A percentile compares a stretch with the other conserved stretches of the same genome.
Evolutionary conservation across 139 green algal genomes (phyloP).

Genomic region (Chlorella ohadii): DNA sequence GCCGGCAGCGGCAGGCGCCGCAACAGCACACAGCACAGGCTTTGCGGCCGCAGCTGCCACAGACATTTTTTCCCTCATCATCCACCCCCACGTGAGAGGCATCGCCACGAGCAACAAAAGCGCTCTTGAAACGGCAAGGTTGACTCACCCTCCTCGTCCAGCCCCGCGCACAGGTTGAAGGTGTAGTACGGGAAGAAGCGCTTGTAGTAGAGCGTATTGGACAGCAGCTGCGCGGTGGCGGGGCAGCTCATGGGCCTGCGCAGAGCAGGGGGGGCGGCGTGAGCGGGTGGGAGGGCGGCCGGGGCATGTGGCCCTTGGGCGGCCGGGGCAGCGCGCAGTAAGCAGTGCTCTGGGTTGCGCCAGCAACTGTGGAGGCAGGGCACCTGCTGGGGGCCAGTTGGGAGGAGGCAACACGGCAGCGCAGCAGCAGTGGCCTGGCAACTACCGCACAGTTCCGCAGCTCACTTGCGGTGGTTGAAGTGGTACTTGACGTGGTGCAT

Average conservation of each 20-base stretch:
- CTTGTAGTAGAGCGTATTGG: slow-evolving; percentile 97
- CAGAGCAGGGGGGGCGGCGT: background rate
- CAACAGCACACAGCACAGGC: too few species aligned
- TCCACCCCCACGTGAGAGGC: too few species aligned
- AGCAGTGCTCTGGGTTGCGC: too few species aligned
- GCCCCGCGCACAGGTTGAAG: slow-evolving; percentile 94
- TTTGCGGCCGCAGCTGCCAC: too few species aligned
- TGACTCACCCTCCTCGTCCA: slow-evolving; percentile 89
- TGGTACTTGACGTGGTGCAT: slow-evolving; percentile 83
- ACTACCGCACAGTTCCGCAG: slow-evolving; percentile 29
- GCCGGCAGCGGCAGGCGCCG: too few species aligned
- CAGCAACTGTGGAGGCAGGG: too few species aligned
- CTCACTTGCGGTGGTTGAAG: slow-evolving; percentile 87
- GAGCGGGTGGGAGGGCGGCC: background rate
- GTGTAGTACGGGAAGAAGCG: slow-evolving; percentile 99
- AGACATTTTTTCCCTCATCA: too few species aligned
- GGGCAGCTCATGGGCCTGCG: slow-evolving; percentile 87
- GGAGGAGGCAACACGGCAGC: too few species aligned
- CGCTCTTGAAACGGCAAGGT: too few species aligned
- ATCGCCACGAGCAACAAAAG: background rate
- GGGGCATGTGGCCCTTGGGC: background rate
- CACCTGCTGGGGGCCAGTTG: too few species aligned
- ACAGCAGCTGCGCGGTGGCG: slow-evolving; percentile 94
- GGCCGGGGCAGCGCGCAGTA: too few species aligned
- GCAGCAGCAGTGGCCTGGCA: background rate